phyloP scores from a whole-genome alignment of 495 filamentous ascomycete species.

The Neurospora tetrasperma region DNA sequence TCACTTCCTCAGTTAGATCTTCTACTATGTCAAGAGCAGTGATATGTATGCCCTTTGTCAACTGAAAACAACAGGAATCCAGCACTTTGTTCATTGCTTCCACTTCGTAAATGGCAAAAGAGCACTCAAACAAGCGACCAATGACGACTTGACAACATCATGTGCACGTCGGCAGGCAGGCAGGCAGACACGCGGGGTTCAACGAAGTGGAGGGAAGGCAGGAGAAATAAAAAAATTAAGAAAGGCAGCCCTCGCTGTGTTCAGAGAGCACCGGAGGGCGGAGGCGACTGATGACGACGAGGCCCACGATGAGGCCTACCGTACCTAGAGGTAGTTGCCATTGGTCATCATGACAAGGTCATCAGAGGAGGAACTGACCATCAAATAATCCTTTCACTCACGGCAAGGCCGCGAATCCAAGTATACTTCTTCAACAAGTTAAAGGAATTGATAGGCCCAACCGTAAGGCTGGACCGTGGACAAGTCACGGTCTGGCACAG shows the following conservation, averaged over 20 bases:
- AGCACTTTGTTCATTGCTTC: neutral
- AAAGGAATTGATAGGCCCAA: no score
- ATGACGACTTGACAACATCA: neutral
- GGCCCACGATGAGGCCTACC: neutral
- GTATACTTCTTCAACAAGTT: no score
- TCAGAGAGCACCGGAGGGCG: neutral
- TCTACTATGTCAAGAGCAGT: no score
- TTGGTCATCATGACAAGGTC: no score
- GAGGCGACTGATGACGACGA: neutral
- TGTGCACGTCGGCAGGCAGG: neutral
- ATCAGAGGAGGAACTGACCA: no score
- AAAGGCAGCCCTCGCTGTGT: neutral
- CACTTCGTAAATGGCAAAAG: neutral
- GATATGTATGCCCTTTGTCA: neutral
- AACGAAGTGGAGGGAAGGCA: neutral
- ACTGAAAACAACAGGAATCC: neutral
- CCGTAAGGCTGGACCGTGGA: no score
- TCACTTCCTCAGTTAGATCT: no score
- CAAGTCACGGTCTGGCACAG: no score
- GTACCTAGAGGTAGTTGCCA: neutral
- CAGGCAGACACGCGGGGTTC: neutral
- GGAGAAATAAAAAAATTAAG: neutral
- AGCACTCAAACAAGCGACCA: neutral
- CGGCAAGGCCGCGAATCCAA: no score
- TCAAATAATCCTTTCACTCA: no score